These are phyloP conservation scores for Trichothecium roseum DNA, from an alignment of 2,329 filamentous ascomycete genomes.

Conservation along the genomic window DNA sequence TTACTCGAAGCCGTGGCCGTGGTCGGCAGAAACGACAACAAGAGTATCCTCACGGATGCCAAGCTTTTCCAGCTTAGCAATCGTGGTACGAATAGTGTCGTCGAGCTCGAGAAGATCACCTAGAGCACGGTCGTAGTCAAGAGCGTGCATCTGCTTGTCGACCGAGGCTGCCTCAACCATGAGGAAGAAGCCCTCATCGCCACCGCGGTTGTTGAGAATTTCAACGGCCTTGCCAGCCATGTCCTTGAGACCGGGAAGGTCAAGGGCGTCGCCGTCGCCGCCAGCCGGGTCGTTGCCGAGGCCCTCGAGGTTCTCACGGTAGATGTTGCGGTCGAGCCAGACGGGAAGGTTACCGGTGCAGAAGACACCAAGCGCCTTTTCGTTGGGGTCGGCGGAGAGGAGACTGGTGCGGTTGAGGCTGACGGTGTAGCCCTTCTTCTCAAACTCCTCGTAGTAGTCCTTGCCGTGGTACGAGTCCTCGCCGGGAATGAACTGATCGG, in stretches of 20 bases:
- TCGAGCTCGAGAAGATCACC: slow-evolving; percentile 80
- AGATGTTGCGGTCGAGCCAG: slow-evolving; percentile 81
- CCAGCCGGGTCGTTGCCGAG: slow-evolving; percentile 62
- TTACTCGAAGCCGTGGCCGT: slow-evolving; percentile 76
- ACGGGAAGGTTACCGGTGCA: slow-evolving; percentile 65
- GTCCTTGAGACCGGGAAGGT: slow-evolving; percentile 76
- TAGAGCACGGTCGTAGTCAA: slow-evolving; percentile 79
- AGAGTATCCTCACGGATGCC: slow-evolving; percentile 65
- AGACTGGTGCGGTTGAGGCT: slow-evolving; percentile 67
- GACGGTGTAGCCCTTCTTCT: slow-evolving; percentile 61
- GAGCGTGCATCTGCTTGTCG: slow-evolving; percentile 80
- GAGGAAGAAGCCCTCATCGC: slow-evolving; percentile 70
- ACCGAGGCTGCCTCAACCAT: slow-evolving; percentile 81
- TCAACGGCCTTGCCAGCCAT: slow-evolving; percentile 86
- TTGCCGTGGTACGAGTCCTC: slow-evolving; percentile 55
- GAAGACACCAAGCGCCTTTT: slow-evolving; percentile 69
- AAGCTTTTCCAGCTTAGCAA: slow-evolving; percentile 56
- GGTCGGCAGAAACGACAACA: slow-evolving; percentile 74
- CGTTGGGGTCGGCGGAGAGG: slow-evolving; percentile 40
- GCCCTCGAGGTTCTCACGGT: slow-evolving; percentile 55
- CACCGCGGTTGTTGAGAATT: slow-evolving; percentile 56
- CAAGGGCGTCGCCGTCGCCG: slow-evolving; percentile 50
- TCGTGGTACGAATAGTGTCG: slow-evolving; percentile 68
- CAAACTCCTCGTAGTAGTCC: slow-evolving; percentile 72
- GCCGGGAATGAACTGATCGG: slow-evolving; percentile 66